Evolutionary conservation across 768 basidiomycete genomes (phyloP).

Genomic region (Dentipellis sp.): DNA sequence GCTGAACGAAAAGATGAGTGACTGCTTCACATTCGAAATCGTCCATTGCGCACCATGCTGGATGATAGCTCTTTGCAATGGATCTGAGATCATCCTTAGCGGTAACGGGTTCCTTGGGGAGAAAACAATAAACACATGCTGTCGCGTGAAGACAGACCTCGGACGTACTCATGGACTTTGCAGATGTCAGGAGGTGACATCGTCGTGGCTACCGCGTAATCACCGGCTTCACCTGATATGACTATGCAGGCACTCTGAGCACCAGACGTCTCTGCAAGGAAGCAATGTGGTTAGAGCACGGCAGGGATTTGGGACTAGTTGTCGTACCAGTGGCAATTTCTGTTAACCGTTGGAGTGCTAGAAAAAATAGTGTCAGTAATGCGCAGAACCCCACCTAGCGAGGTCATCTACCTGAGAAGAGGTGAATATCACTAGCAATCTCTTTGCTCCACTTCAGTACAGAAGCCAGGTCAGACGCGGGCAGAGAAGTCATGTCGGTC

Average conservation of each 20-base stretch:
- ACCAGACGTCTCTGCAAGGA: constrained; percentile 44
- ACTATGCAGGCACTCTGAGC: constrained; percentile 63
- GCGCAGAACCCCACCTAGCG: constrained; percentile 1
- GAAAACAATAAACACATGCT: not conserved
- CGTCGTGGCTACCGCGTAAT: constrained; percentile 62
- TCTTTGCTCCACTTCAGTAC: constrained; percentile 71
- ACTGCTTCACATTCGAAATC: not conserved
- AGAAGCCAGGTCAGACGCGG: constrained; percentile 53
- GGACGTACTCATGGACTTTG: constrained; percentile 58
- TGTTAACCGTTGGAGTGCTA: constrained; percentile 56
- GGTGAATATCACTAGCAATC: constrained; percentile 64
- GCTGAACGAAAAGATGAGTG: constrained; percentile 27
- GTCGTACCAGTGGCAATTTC: constrained; percentile 57
- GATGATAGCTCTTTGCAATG: constrained; percentile 58
- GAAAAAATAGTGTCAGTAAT: constrained; percentile 11
- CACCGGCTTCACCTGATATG: constrained; percentile 59
- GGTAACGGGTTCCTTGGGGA: constrained; percentile 45
- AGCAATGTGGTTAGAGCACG: not conserved
- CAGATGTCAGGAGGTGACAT: constrained; percentile 51
- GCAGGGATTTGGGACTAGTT: no score
- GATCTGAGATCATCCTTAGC: constrained; percentile 48
- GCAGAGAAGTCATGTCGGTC: constrained; percentile 44
- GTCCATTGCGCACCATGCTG: constrained; percentile 41
- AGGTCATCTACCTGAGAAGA: constrained; percentile 42
- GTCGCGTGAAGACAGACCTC: not conserved